Evolutionary conservation across 2,329 filamentous ascomycete species (phyloP).

Genomic region (Penicillium sp.): DNA sequence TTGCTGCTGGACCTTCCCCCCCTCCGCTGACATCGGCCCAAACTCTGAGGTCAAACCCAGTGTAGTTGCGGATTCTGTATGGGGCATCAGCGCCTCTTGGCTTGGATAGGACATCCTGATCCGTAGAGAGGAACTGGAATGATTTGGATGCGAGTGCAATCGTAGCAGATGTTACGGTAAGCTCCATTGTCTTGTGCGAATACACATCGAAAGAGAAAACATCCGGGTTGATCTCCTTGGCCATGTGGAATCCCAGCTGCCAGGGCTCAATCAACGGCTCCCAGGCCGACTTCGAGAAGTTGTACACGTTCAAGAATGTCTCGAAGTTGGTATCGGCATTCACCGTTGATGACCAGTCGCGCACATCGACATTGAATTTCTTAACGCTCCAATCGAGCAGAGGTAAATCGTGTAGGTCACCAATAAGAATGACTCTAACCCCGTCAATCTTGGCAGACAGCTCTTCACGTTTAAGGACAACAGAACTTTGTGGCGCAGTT

Average conservation of each 20-base stretch:
- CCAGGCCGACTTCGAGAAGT: constrained; percentile 98
- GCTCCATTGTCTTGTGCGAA: constrained; percentile 85
- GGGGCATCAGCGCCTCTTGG: constrained; percentile 87
- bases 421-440: constrained; percentile 87
- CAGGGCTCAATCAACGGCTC: constrained; percentile 95
- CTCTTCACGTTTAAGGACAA: constrained; percentile 68
- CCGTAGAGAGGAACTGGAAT: constrained; percentile 79
- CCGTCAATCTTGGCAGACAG: constrained; percentile 84
- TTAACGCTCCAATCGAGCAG: constrained; percentile 93
- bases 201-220: constrained; percentile 78
- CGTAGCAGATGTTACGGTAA: constrained; percentile 88
- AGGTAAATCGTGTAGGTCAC: constrained; percentile 91
- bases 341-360: constrained; percentile 86
- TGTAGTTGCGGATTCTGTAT: constrained; percentile 92
- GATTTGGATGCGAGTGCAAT: constrained; percentile 94
- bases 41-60: constrained; percentile 83
- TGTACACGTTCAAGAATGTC: constrained; percentile 94
- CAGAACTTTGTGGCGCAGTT: constrained; percentile 43
- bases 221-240: constrained; percentile 71
- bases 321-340: constrained; percentile 88
- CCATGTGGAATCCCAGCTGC: constrained; percentile 87
- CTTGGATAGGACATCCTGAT: constrained; percentile 90
- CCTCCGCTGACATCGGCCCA: constrained; percentile 75
- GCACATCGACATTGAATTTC: constrained; percentile 76
- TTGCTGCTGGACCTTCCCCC: constrained; percentile 64